Evolutionary conservation across 2,329 filamentous ascomycete genomes (phyloP), one percentile per base, ranked within the genome.

Genomic region (Aureobasidium sp.): DNA sequence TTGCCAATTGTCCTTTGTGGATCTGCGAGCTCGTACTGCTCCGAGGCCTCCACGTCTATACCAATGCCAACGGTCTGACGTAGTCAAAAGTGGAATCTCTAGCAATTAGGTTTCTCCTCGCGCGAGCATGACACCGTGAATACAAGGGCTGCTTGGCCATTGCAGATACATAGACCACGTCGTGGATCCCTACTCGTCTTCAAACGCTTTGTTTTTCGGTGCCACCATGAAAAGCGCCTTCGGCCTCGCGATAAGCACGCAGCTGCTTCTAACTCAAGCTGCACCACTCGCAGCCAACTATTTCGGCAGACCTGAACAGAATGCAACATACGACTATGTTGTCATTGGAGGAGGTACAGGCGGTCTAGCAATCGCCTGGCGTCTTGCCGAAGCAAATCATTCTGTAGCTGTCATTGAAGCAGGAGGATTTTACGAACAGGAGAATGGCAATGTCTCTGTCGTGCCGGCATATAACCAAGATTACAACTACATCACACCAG

Each of bases 361-460:
- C 12, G 68, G 68, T 13, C 44, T 69, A 2, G 63, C 65, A 2
- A 51, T 69, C 2, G 68, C 68, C 24, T 55, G 46, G 41, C 65
- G 69, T 5, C 63, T 69, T 8, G 44, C 64, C 12, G 67, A 65
- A 32, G 48, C 52, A 2, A 60, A 57, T 6, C 52, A 63, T 20
- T 62, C 66, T 1, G 68, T 70, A 9, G 68, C 68, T 2, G 66
- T 70, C 6, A 34, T 70, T 7, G 68, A 70, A 59, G 68, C 68
- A 5, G 68, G 68, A 9, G 64, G 65, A 17, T 69, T 67, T 50
- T 69, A 69, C 52, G 57, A 68, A 51, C 47, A 63, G 9, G 65
- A 67, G 34, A 67, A 67, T 65, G 67, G 67, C 10, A 68, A 69
- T 17, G 36, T 26, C 13, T 47, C 41, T 37, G 56, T 59, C 8